Evolutionary conservation across 2,329 filamentous ascomycete genomes (phyloP), one percentile per base, ranked within the genome.

Genomic region (Colletotrichum ledebouriae): DNA sequence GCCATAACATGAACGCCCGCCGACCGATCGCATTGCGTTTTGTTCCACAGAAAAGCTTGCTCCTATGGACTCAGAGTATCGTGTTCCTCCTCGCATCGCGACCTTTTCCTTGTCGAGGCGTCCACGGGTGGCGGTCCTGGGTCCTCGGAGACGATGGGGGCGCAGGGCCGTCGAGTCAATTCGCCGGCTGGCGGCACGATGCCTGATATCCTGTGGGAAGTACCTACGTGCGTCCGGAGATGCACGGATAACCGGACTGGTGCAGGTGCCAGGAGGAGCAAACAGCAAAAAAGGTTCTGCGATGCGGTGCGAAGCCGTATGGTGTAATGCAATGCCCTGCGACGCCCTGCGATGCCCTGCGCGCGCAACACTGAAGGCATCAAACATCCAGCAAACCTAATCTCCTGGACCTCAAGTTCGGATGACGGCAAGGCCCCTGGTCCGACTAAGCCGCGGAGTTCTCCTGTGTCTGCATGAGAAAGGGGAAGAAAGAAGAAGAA

Each of bases 361-460:
- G 29, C 52, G 22, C 37, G 33, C 46, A 44, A 25, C 61, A 42
- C 50, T 50, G 61, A 49, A 39, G 55, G 65, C 47, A 59, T 53
- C 61, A 65, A 68, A 50, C 61, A 65, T 42, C 46, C 47, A 68
- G 52, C 15, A 63, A 65, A 65, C 61, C 47, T 44, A 68, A 65
- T 49, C 49, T 68, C 33, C n/a, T 17, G 22, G 10, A 25, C 20
- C 39, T n/a, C 41, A 65, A 65, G 41, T 65, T 68, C 65, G 65
- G 61, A 68, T 65, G 65, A 58, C 61, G 39, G 61, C 61, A 34
- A 56, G 55, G 41, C 1, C 55, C 47, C 55, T 17, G 41, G 39
- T 5, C 25, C 25, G 25, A 25, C 25, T 25, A 25, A 1, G 0
- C 25, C 5, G 4, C 25, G 3, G 25, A 25, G 10, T 39, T 49